Percentiles rank a stretch among this genome's conserved stretches.
Conservation (phyloP, 768 basidiomycete species). For the Melanogaster broomeanus region DNA sequence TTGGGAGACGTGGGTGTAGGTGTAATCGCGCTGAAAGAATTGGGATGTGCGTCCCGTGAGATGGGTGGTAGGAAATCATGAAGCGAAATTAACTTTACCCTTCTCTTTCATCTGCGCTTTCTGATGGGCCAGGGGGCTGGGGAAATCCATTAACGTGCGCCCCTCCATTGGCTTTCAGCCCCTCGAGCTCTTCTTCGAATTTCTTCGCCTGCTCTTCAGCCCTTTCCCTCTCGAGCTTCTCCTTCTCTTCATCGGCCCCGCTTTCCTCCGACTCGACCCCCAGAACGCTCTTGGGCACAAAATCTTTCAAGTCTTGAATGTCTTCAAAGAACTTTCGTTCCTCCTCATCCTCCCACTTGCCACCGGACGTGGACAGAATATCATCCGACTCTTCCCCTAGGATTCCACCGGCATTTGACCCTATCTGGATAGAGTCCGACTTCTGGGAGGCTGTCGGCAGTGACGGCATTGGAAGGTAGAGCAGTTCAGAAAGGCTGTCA, state of each 20-base stretch:
- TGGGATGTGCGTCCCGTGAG: constrained; percentile 44
- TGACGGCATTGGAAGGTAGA: constrained; percentile 77
- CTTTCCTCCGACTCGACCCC: constrained; percentile 55
- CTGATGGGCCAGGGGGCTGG: constrained; percentile 4
- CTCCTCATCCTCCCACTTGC: constrained; percentile 99
- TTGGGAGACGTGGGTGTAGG: constrained; percentile 72
- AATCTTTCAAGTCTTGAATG: constrained; percentile 86
- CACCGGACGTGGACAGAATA: constrained; percentile 47
- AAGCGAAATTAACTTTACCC: constrained; percentile 18
- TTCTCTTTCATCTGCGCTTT: constrained; percentile 30
- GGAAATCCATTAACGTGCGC: constrained; percentile 20
- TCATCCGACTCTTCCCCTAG: constrained; percentile 62
- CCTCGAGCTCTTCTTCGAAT: constrained; percentile 77
- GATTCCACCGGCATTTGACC: constrained; percentile 43
- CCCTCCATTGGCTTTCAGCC: constrained; percentile 45
- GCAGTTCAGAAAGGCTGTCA: constrained; percentile 83
- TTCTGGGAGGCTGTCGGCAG: constrained; percentile 85
- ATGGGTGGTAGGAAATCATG: constrained; percentile 7
- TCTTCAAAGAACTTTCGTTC: constrained; percentile 94
- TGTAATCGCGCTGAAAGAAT: constrained; percentile 46
- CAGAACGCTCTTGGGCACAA: constrained; percentile 85
- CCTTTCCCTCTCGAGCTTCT: constrained; percentile 55
- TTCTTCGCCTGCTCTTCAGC: constrained; percentile 68
- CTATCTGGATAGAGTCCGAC: constrained; percentile 80
- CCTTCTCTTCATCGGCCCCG: constrained; percentile 44